Evolutionary conservation across 331 rosid species (phyloP), one percentile per base, ranked within the genome.

Genomic region (Malus hybrid): DNA sequence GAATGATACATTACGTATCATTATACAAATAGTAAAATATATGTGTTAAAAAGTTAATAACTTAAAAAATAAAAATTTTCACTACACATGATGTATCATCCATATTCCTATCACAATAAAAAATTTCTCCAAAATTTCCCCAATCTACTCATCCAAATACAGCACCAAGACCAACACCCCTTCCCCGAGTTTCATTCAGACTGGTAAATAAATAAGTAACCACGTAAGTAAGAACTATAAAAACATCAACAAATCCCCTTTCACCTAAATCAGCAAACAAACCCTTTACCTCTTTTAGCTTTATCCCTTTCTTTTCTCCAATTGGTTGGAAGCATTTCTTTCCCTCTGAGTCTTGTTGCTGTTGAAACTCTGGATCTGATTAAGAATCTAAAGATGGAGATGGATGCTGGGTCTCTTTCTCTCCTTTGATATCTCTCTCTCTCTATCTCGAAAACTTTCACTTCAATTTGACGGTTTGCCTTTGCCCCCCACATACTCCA

Each of bases 131-230:
- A 28, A 28, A 28, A 28, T 28, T 28, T 28, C 29, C 3, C 29
- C 29, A 5, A 0, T 6, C n/a, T 7, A 18, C 4, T 10, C 59
- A 52, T 52, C 20, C 59, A 52, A 52, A 52, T 52, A 14, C 59
- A 48, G 67, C 82, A 70, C 65, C 84, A 69, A 76, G 14, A 65
- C 83, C 78, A 32, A 78, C 55, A 48, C 31, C 20, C 31, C 10
- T 4, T 4, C 28, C 29, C 67, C 12, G 9, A 28, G 19, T 6
- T 62, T 62, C 4, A 28, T 55, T 56, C 56, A 78, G 67, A 18
- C 22, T 54, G 59, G 59, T 52, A 52, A 34, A 4, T 22, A 9
- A 57, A 10, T 59, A 14, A 0, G 15, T 14, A 15, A 57, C 5
- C 42, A 27, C 56, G n/a, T 55, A 76, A 65, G 19, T 44, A 34